A percentile compares a stretch with the other conserved stretches of the same genome.
These are phyloP conservation scores for Scedosporium aurantiacum DNA, from an alignment of 2,329 filamentous ascomycete species.

Conservation along the genomic window DNA sequence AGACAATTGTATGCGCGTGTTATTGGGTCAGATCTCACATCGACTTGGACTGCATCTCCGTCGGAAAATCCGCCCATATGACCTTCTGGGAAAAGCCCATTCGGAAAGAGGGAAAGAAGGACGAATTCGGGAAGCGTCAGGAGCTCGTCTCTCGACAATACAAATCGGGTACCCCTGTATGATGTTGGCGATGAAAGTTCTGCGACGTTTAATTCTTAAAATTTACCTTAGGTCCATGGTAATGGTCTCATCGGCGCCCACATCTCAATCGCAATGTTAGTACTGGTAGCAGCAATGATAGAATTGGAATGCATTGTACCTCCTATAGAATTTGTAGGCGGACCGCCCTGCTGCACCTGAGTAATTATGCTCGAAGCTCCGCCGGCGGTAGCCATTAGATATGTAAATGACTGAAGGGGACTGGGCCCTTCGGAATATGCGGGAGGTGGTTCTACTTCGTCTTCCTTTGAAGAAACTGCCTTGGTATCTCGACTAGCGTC, in stretches of 20 bases:
- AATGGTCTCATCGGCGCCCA: slow-evolving; percentile 85
- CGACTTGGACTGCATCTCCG: slow-evolving; percentile 89
- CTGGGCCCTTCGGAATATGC: slow-evolving; percentile 93
- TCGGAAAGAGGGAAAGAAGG: slow-evolving; percentile 91
- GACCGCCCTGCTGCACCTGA: slow-evolving; percentile 90
- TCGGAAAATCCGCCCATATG: slow-evolving; percentile 91
- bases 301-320: slow-evolving; percentile 37
- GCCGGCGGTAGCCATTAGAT: slow-evolving; percentile 96
- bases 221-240: slow-evolving; percentile 83
- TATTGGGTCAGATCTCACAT: slow-evolving; percentile 50
- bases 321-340: slow-evolving; percentile 80
- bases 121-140: slow-evolving; percentile 96
- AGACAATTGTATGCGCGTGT: background rate
- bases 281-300: background rate
- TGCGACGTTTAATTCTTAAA: background rate
- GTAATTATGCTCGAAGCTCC: slow-evolving; percentile 98
- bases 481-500: background rate
- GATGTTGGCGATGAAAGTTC: slow-evolving; percentile 16
- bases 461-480: slow-evolving; percentile 46
- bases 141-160: slow-evolving; percentile 86
- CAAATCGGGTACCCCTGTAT: slow-evolving; percentile 78
- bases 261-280: slow-evolving; percentile 39
- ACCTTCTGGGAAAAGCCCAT: slow-evolving; percentile 93
- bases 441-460: slow-evolving; percentile 85
- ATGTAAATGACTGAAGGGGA: slow-evolving; percentile 84